Base-by-base conservation (phyloP, 2,329 filamentous ascomycete species). In the Orbilia javanica region DNA sequence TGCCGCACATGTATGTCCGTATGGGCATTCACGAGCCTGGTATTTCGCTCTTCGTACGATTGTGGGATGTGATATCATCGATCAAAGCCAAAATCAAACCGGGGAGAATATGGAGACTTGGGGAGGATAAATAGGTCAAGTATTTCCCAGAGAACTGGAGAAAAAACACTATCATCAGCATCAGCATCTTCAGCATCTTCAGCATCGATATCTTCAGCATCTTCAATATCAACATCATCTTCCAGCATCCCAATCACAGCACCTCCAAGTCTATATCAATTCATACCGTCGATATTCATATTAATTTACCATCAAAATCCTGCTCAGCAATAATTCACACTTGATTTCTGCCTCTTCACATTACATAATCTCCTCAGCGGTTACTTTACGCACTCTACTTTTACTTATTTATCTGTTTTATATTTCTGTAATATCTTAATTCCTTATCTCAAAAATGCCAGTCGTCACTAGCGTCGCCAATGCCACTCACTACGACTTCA, bases 401-500 rank as follows among this genome's bases (percentile, higher is more conserved):
- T 10, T 36, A 36, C 13, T n/a, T n/a, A n/a, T n/a, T n/a, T n/a
- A n/a, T n/a, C n/a, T n/a, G n/a, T n/a, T n/a, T n/a, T 57, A n/a
- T 71, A 75, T 82, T 83, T 0, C 84, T 84, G 84, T 15, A 84
- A 84, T 25, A 84, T 3, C 83, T 83, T 4, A 81, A 81, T 18
- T 81, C 1, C 63, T 84, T 13, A 82, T 84, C 6, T 80, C 0
- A 84, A 83, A n/a, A 2, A 84, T 85, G 34, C 83, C 84, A 1
- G 63, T 83, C 11, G 83, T 84, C 0, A 80, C 75, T 2, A 83
- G 83, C 0, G 80, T 84, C 3, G 81, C 80, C 68, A 83, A 84
- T 57, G 79, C 82, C 50, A 82, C 83, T n/a, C 71, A 83, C 1
- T 86, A 84, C 65, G 85, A 86, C 81, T 85, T 85, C 79, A 83